phyloP scores from a whole-genome alignment of 139 green algal genomes.

The Tetradesmus obliquus region DNA sequence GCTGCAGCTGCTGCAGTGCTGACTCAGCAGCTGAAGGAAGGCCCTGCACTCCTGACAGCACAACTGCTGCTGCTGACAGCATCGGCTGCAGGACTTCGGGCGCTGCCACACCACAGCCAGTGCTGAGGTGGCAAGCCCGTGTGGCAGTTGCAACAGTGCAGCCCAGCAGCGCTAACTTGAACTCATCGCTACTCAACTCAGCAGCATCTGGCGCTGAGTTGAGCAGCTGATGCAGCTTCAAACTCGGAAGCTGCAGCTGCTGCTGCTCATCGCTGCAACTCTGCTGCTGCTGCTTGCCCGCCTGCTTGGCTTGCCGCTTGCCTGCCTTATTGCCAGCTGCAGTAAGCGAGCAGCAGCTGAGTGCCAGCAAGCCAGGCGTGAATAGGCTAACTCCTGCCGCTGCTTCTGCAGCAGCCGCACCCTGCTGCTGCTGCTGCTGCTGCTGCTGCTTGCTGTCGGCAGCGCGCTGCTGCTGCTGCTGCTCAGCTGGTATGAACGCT shows the following conservation, averaged over 20 bases:
- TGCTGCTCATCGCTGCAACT: slow-evolving; percentile 37
- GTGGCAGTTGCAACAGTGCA: slow-evolving; percentile 27
- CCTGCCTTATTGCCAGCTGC: slow-evolving; percentile 26
- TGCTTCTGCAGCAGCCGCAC: neutral
- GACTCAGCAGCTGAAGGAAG: slow-evolving; percentile 38
- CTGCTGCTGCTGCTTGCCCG: neutral
- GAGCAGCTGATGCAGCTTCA: slow-evolving; percentile 53
- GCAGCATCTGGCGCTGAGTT: neutral
- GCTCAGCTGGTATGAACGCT: slow-evolving; percentile 37
- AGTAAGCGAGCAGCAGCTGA: slow-evolving; percentile 6
- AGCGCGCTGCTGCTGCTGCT: slow-evolving; percentile 11
- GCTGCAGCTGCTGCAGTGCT: slow-evolving; percentile 48
- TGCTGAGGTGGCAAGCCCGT: neutral
- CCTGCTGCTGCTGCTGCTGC: slow-evolving; percentile 26
- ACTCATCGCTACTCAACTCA: slow-evolving; percentile 30
- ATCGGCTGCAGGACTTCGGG: slow-evolving; percentile 45
- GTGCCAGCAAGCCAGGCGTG: slow-evolving; percentile 13
- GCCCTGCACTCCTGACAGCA: slow-evolving; percentile 31
- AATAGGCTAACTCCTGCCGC: slow-evolving; percentile 36
- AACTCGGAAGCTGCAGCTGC: slow-evolving; percentile 11
- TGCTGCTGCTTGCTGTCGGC: neutral
- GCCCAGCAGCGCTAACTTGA: slow-evolving; percentile 59
- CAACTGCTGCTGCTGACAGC: neutral
- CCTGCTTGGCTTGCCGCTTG: neutral
- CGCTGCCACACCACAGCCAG: slow-evolving; percentile 1